Conservation (phyloP, 495 filamentous ascomycete genomes). For the Aspergillus coremiiformis region DNA sequence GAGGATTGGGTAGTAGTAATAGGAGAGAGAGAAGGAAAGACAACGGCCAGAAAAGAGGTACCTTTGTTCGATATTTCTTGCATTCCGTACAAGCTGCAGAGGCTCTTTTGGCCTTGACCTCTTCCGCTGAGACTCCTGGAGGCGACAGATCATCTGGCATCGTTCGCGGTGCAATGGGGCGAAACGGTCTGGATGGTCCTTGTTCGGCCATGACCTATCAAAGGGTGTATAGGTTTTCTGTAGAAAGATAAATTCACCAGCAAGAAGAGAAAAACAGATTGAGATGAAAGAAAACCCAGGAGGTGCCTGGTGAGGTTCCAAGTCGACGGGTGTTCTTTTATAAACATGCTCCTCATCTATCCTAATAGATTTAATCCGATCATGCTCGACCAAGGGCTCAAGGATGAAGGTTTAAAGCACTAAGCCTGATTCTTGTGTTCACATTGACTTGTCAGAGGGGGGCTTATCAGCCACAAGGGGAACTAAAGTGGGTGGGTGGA, state of each 20-base stretch:
- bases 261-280: neutral
- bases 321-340: neutral
- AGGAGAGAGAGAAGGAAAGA: neutral
- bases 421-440: constrained; percentile 2
- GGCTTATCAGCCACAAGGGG: neutral
- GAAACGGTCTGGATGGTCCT: constrained; percentile 19
- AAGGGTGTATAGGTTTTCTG: neutral
- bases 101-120: constrained; percentile 32
- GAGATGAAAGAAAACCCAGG: neutral
- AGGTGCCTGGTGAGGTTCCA: neutral
- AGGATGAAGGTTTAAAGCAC: neutral
- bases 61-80: constrained; percentile 37
- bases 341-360: constrained; percentile 14
- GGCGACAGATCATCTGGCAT: constrained; percentile 6
- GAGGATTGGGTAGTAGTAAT: too few relatives aligned
- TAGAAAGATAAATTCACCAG: neutral
- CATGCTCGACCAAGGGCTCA: constrained; percentile 3
- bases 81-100: constrained; percentile 39
- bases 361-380: neutral
- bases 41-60: constrained; percentile 9
- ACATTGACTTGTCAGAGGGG: neutral
- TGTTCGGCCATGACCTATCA: constrained; percentile 25
- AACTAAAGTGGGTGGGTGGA: neutral
- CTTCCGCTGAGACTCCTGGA: constrained; percentile 20
- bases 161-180: constrained; percentile 32